Percentiles rank a stretch among this genome's conserved stretches.
phyloP scores from a whole-genome alignment of 2,329 filamentous ascomycete genomes.

The Chlorencoelia australis region DNA sequence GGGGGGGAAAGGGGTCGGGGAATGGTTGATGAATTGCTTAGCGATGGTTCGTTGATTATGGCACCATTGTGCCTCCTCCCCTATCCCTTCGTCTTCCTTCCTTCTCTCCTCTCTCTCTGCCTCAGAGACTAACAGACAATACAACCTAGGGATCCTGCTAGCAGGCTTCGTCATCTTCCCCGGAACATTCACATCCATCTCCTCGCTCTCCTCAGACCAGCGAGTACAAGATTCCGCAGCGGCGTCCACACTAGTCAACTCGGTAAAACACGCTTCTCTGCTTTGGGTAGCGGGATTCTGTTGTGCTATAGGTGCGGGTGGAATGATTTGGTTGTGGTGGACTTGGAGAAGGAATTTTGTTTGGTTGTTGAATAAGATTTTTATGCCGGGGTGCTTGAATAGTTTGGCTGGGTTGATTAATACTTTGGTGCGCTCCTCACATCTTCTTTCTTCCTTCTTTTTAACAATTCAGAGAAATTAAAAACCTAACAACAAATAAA shows the following conservation, averaged over 20 bases:
- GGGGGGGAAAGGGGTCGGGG: too few species aligned
- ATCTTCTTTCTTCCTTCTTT: too few species aligned
- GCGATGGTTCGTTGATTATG: too few species aligned
- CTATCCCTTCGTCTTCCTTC: too few species aligned
- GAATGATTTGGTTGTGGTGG: constrained; percentile 21
- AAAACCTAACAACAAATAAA: too few species aligned
- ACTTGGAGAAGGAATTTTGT: constrained; percentile 17
- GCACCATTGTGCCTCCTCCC: too few species aligned
- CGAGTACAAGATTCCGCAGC: constrained; percentile 6
- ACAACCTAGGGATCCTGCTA: constrained; percentile 15
- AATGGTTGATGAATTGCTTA: too few species aligned
- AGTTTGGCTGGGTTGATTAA: constrained; percentile 19
- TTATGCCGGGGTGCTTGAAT: constrained; percentile 22
- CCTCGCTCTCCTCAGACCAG: constrained; percentile 1
- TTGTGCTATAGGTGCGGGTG: constrained; percentile 16
- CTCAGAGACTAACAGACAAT: too few species aligned
- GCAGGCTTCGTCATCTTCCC: constrained; percentile 25
- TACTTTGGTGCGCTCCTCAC: too few species aligned
- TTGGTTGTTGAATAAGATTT: constrained; percentile 22
- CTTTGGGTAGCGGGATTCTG: constrained; percentile 17
- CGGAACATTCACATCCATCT: constrained; percentile 21
- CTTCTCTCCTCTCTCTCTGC: too few species aligned
- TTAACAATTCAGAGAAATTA: too few species aligned
- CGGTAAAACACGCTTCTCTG: constrained; percentile 18
- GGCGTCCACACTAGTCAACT: constrained; percentile 10